phyloP scores from a whole-genome alignment of 169 alveolate species.

The Theileria parva region DNA sequence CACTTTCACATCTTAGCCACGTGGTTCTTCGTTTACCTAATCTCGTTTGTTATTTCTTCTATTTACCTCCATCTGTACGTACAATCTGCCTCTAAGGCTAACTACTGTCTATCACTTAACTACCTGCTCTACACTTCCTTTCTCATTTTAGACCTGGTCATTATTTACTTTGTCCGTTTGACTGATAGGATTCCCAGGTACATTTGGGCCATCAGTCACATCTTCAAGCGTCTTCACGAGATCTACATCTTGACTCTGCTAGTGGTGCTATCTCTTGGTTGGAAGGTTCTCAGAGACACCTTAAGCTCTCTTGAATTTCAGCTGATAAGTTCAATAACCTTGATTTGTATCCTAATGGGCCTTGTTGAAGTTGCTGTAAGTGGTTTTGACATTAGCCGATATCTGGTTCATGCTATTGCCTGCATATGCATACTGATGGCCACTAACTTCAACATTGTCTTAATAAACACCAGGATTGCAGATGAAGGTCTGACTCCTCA shows the following conservation, averaged over 20 bases:
- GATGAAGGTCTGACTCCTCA: conserved; percentile 50
- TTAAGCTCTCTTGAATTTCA: conserved; percentile 35
- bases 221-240: conserved; percentile 56
- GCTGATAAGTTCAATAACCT: conserved; percentile 26
- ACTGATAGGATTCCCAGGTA: conserved; percentile 25
- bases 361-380: conserved; percentile 54
- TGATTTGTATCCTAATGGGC: conserved; percentile 26
- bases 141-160: conserved; percentile 30
- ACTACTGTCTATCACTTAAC: conserved; percentile 53
- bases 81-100: conserved; percentile 5
- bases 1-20: conserved; percentile 22
- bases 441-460: conserved; percentile 48
- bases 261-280: conserved; percentile 61
- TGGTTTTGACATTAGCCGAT: conserved; percentile 56
- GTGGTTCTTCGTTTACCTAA: conserved; percentile 29
- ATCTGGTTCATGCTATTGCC: conserved; percentile 37
- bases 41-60: conserved; percentile 5
- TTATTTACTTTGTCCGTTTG: conserved; percentile 12
- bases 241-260: conserved; percentile 23
- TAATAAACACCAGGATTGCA: conserved; percentile 37
- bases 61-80: neutral
- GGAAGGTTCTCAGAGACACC: conserved; percentile 51
- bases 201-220: conserved; percentile 48
- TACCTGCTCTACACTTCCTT: conserved; percentile 26
- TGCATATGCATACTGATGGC: conserved; percentile 52